Conservation (phyloP, 257 asterid species). For the Verbena officinalis region DNA sequence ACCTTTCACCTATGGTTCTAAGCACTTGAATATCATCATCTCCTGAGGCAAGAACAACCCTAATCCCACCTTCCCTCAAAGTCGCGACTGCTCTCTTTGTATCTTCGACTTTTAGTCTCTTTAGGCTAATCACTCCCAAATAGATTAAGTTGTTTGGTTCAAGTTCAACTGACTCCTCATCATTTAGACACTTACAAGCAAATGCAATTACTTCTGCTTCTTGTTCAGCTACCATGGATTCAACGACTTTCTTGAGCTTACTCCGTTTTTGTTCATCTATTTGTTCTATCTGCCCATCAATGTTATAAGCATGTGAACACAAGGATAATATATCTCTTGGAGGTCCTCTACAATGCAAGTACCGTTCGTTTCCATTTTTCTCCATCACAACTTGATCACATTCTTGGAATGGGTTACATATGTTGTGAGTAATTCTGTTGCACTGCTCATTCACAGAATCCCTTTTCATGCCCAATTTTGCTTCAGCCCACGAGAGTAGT, state of each 20-base stretch:
- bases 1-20: slow-evolving; percentile 13
- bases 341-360: slow-evolving; percentile 34
- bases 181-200: slow-evolving; percentile 21
- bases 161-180: slow-evolving; percentile 10
- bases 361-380: slow-evolving; percentile 21
- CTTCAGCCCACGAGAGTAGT: slow-evolving; percentile 36
- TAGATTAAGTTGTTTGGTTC: slow-evolving; percentile 20
- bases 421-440: neutral
- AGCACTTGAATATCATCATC: slow-evolving; percentile 29
- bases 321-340: slow-evolving; percentile 17
- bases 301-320: slow-evolving; percentile 35
- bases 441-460: slow-evolving; percentile 5
- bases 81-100: slow-evolving; percentile 4
- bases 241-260: neutral
- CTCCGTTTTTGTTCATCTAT: neutral
- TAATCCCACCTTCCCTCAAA: slow-evolving; percentile 28
- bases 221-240: slow-evolving; percentile 7
- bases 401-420: slow-evolving; percentile 16
- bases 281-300: slow-evolving; percentile 1
- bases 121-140: slow-evolving; percentile 33
- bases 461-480: slow-evolving; percentile 27
- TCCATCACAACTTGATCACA: slow-evolving; percentile 13
- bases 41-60: slow-evolving; percentile 32
- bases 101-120: slow-evolving; percentile 3
- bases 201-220: slow-evolving; percentile 31